Percentiles rank a stretch among this genome's conserved stretches.
Conservation (phyloP, 371 early-diverging fungal species). For the Circinella minor region DNA sequence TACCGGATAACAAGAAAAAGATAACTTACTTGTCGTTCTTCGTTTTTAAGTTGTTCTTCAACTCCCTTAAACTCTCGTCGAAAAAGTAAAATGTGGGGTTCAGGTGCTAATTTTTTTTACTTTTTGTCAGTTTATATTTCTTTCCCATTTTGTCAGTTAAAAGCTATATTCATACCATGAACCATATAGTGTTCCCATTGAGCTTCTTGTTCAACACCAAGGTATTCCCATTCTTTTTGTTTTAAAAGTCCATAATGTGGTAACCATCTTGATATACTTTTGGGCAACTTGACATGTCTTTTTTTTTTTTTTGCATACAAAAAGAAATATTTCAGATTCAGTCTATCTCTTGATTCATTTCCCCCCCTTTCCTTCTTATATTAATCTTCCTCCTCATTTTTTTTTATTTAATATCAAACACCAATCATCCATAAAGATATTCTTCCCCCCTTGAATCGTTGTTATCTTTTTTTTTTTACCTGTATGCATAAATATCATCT, state of each 20-base stretch:
- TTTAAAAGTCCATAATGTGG: slow-evolving; percentile 13
- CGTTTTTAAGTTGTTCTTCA: slow-evolving; percentile 1
- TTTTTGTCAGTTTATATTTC: too few species aligned
- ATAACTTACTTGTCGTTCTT: slow-evolving; percentile 1
- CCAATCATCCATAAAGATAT: too few species aligned
- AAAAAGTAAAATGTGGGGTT: slow-evolving; percentile 24
- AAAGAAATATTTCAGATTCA: too few species aligned
- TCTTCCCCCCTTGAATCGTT: background rate
- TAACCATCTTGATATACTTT: slow-evolving; percentile 17
- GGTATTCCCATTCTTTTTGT: slow-evolving; percentile 15
- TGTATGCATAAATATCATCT: slow-evolving; percentile 24
- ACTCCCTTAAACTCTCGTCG: slow-evolving; percentile 11
- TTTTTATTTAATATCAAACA: too few species aligned
- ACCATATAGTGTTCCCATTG: slow-evolving; percentile 26
- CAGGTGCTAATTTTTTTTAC: slow-evolving; percentile 14
- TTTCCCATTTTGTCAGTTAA: too few species aligned
- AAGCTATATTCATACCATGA: slow-evolving; percentile 17
- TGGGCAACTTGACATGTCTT: slow-evolving; percentile 22
- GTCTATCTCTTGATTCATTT: too few species aligned
- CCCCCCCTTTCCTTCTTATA: too few species aligned
- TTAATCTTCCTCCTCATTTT: too few species aligned
- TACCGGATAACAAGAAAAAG: background rate
- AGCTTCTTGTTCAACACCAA: slow-evolving; percentile 17
- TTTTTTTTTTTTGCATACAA: too few species aligned
- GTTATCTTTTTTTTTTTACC: slow-evolving; percentile 1